phyloP scores from a whole-genome alignment of 2,329 filamentous ascomycete genomes.

The Coleophoma crateriformis region DNA sequence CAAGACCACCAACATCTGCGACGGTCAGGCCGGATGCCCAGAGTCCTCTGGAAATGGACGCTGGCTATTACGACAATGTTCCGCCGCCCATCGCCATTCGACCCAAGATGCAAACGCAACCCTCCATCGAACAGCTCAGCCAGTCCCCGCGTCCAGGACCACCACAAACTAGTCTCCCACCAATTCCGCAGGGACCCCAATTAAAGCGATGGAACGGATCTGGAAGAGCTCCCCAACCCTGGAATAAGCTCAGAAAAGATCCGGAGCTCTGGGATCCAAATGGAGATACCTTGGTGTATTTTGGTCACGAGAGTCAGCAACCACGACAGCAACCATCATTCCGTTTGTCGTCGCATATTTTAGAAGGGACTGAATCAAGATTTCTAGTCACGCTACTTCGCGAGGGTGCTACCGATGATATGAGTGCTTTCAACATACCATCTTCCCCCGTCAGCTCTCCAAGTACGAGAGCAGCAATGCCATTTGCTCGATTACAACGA shows the following conservation, averaged over 20 bases:
- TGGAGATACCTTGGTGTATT: constrained; percentile 53
- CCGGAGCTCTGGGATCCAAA: constrained; percentile 56
- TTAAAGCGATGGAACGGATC: constrained; percentile 49
- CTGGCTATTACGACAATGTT: constrained; percentile 5
- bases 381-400: constrained; percentile 47
- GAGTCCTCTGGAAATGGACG: constrained; percentile 10
- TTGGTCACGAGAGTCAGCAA: constrained; percentile 39
- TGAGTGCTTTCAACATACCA: constrained; percentile 32
- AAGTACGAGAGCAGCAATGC: constrained; percentile 11
- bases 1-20: constrained; percentile 9
- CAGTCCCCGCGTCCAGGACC: constrained; percentile 18
- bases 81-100: neutral
- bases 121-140: constrained; percentile 1
- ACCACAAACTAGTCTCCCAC: constrained; percentile 37
- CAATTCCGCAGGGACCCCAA: constrained; percentile 33
- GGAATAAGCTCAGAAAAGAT: constrained; percentile 54
- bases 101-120: neutral
- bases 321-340: constrained; percentile 45
- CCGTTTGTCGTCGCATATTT: constrained; percentile 51
- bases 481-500: constrained; percentile 23
- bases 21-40: constrained; percentile 6
- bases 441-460: constrained; percentile 34
- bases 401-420: constrained; percentile 45
- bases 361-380: constrained; percentile 51
- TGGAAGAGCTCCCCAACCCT: constrained; percentile 41